A percentile compares a stretch with the other conserved stretches of the same genome.
phyloP scores from a whole-genome alignment of 2,329 filamentous ascomycete genomes.

The Fusarium annulatum region DNA sequence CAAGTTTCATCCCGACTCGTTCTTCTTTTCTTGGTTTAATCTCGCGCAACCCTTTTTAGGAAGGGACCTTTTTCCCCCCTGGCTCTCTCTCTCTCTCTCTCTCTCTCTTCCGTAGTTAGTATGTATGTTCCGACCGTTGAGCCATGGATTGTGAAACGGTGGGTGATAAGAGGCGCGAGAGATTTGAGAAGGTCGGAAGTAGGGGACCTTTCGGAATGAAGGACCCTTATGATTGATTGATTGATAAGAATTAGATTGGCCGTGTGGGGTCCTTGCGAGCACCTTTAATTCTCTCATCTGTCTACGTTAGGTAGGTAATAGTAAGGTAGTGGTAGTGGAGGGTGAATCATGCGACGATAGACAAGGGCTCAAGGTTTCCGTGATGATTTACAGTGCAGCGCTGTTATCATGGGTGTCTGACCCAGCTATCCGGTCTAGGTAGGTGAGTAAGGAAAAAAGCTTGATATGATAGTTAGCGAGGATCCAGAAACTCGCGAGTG shows the following conservation, averaged over 20 bases:
- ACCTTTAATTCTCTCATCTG: neutral
- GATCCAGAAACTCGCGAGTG: neutral
- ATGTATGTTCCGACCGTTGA: neutral
- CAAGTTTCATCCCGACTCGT: conserved; percentile 3
- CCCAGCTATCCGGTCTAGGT: conserved; percentile 29
- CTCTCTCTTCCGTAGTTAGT: neutral
- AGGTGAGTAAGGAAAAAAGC: conserved; percentile 9
- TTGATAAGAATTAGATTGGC: conserved; percentile 1
- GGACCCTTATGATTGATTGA: neutral
- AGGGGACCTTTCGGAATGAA: neutral
- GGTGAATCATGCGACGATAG: conserved; percentile 18
- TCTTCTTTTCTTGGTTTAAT: neutral
- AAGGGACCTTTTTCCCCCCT: neutral
- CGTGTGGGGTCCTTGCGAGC: conserved; percentile 12
- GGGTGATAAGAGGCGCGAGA: neutral
- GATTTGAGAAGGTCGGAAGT: neutral
- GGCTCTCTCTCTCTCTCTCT: neutral
- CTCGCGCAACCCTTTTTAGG: neutral
- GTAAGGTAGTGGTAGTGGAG: neutral
- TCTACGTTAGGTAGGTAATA: neutral
- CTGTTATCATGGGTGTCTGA: conserved; percentile 23
- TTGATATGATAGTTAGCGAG: neutral
- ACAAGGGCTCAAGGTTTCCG: conserved; percentile 12
- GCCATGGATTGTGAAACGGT: neutral
- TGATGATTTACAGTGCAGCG: conserved; percentile 29